Conservation (phyloP, 2,329 filamentous ascomycete species). For the Colletotrichum brevisporum region DNA sequence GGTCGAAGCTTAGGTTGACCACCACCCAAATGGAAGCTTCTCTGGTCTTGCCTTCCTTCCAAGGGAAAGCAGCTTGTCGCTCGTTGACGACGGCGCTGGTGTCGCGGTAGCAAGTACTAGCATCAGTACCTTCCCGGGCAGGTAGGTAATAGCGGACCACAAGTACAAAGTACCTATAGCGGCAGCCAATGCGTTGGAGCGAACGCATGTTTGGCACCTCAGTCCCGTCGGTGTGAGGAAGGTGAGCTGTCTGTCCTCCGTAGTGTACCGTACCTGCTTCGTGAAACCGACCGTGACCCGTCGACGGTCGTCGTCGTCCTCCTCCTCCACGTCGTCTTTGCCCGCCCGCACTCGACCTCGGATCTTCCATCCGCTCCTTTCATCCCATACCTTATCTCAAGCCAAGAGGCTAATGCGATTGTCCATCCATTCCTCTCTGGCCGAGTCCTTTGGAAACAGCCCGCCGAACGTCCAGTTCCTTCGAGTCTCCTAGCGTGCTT, state of each 20-base stretch:
- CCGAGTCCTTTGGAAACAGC: slow-evolving; percentile 4
- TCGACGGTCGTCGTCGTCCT: too few relatives aligned
- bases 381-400: slow-evolving; percentile 10
- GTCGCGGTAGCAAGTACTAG: too few relatives aligned
- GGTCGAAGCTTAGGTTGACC: slow-evolving; percentile 21
- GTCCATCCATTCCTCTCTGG: slow-evolving; percentile 4
- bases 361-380: slow-evolving; percentile 2
- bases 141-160: too few relatives aligned
- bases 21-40: slow-evolving; percentile 20
- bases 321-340: background rate
- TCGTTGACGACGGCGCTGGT: too few relatives aligned
- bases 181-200: too few relatives aligned
- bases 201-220: too few relatives aligned
- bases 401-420: slow-evolving; percentile 22
- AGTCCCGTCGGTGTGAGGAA: background rate
- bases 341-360: background rate
- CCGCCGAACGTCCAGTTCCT: slow-evolving; percentile 7
- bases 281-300: background rate
- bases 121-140: too few relatives aligned
- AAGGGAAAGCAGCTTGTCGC: too few relatives aligned
- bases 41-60: slow-evolving; percentile 1
- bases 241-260: too few relatives aligned
- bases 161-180: too few relatives aligned
- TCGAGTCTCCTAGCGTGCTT: slow-evolving; percentile 16
- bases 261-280: too few relatives aligned